These are phyloP conservation scores for Onygenales sp. DNA, from an alignment of 2,329 filamentous ascomycete genomes.

Conservation along the genomic window DNA sequence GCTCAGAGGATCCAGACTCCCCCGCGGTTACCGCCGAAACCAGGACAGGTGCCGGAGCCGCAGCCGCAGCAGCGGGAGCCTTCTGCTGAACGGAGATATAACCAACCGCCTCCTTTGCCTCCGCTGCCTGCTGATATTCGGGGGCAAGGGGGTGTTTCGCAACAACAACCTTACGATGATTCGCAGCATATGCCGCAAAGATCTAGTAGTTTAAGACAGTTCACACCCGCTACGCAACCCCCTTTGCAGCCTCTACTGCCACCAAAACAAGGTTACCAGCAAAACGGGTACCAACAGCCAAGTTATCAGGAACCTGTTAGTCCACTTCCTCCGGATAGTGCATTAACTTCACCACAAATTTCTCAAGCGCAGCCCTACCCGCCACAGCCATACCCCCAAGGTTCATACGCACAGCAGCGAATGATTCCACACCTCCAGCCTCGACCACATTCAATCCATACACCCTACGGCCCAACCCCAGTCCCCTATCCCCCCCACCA, in stretches of 20 bases:
- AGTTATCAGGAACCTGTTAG: background rate
- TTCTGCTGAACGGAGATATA: constrained; percentile 18
- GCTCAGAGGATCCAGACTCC: constrained; percentile 26
- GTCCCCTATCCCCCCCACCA: constrained; percentile 13
- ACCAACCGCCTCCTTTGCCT: constrained; percentile 25
- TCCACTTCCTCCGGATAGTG: background rate
- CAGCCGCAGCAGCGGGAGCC: constrained; percentile 12
- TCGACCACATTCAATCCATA: constrained; percentile 5
- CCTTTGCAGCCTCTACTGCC: constrained; percentile 8
- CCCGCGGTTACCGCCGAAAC: constrained; percentile 30
- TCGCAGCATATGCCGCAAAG: constrained; percentile 22
- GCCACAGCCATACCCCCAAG: background rate
- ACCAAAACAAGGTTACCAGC: constrained; percentile 4
- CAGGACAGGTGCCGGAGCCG: constrained; percentile 15
- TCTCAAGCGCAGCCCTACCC: background rate
- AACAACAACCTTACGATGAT: constrained; percentile 5
- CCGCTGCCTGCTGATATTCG: constrained; percentile 24
- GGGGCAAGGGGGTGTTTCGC: background rate
- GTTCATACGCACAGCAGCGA: constrained; percentile 4
- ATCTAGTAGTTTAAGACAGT: constrained; percentile 15
- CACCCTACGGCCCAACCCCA: constrained; percentile 16
- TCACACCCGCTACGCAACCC: constrained; percentile 13
- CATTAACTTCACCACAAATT: background rate
- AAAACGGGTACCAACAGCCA: background rate
- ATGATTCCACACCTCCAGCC: background rate